Evolutionary conservation across 352 stramenopile species (phyloP).

Genomic region (Globisporangium solare): DNA sequence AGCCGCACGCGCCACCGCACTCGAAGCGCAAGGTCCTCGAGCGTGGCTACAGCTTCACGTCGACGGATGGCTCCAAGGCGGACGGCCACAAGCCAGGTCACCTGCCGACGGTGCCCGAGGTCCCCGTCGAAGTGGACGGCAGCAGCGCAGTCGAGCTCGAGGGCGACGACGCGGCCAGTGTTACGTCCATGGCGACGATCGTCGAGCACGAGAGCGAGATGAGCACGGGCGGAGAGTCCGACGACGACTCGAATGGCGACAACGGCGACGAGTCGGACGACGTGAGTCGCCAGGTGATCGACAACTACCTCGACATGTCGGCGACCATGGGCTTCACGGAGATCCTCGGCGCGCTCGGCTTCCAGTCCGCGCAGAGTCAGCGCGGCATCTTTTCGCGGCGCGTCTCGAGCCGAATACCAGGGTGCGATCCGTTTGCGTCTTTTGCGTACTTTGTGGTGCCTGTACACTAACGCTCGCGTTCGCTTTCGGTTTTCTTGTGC

Average conservation of each 20-base stretch:
- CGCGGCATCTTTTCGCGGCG: constrained; percentile 48
- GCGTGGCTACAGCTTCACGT: constrained; percentile 63
- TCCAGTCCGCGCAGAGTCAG: constrained; percentile 38
- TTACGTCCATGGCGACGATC: constrained; percentile 24
- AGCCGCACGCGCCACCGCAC: constrained; percentile 29
- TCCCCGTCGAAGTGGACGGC: constrained; percentile 14
- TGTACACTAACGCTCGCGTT: not conserved
- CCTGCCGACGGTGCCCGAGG: constrained; percentile 18
- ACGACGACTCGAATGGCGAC: constrained; percentile 23
- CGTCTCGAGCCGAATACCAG: constrained; percentile 35
- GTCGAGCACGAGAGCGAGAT: constrained; percentile 30
- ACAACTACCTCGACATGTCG: constrained; percentile 86
- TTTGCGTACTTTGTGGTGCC: not conserved
- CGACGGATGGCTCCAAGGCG: constrained; percentile 15
- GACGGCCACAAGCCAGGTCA: constrained; percentile 1
- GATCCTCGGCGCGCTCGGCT: constrained; percentile 56
- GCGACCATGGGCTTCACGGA: constrained; percentile 66
- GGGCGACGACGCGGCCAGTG: not conserved
- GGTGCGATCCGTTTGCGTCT: constrained; percentile 11
- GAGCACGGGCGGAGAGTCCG: constrained; percentile 34
- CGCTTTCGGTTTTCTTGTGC: no score
- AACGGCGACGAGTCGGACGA: constrained; percentile 27
- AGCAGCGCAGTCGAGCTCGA: not conserved
- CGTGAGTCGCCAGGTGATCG: constrained; percentile 72
- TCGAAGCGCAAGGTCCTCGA: constrained; percentile 53